phyloP scores from a whole-genome alignment of 768 basidiomycete species.

The Melanogaster broomeanus region DNA sequence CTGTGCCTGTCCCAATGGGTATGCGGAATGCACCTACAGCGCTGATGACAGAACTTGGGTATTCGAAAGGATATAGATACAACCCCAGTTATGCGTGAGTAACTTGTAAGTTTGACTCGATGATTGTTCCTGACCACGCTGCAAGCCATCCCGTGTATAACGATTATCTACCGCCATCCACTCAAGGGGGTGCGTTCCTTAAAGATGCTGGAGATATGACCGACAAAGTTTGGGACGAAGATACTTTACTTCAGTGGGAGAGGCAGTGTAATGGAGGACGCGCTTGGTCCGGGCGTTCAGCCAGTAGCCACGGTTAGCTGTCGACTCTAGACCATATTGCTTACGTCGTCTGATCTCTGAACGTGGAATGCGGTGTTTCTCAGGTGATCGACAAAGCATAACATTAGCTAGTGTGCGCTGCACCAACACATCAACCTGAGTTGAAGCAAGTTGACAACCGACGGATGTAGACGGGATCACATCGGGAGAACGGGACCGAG shows the following conservation, averaged over 20 bases:
- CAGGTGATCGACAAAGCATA: no score
- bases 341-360: no score
- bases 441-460: no score
- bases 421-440: no score
- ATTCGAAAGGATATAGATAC: conserved; percentile 63
- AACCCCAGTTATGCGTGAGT: conserved; percentile 59
- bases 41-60: conserved; percentile 70
- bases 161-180: conserved; percentile 55
- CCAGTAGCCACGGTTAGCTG: no score
- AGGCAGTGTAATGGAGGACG: conserved; percentile 46
- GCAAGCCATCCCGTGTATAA: conserved; percentile 66
- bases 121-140: conserved; percentile 1
- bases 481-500: no score
- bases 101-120: neutral
- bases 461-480: no score
- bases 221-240: conserved; percentile 63
- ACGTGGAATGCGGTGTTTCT: no score
- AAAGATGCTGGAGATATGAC: conserved; percentile 42
- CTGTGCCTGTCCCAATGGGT: conserved; percentile 65
- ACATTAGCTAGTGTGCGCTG: no score
- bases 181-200: conserved; percentile 47
- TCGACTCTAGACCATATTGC: no score
- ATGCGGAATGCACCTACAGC: conserved; percentile 79
- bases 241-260: conserved; percentile 57
- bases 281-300: conserved; percentile 46